phyloP scores from a whole-genome alignment of 2,329 filamentous ascomycete species.

The Dichotomopilus funicola region DNA sequence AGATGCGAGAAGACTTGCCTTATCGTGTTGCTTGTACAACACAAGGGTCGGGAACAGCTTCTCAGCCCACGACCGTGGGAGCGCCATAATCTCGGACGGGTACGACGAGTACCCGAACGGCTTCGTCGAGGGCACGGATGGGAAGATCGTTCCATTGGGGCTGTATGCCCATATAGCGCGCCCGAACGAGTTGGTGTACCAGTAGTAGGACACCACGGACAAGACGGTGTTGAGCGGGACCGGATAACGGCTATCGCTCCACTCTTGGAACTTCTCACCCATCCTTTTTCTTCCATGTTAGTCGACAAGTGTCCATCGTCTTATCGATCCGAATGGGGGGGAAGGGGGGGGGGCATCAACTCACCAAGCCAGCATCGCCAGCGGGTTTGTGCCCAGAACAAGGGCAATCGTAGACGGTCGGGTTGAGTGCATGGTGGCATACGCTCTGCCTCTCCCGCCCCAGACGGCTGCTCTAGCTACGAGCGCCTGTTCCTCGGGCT shows the following conservation, averaged over 20 bases:
- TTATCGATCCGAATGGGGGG: too few relatives aligned
- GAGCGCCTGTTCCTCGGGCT: not conserved
- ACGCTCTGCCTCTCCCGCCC: not conserved
- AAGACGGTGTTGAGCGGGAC: conserved; percentile 15
- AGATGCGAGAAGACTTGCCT: not conserved
- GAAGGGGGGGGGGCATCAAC: not conserved
- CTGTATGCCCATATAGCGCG: conserved; percentile 16
- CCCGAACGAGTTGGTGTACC: conserved; percentile 13
- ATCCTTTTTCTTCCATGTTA: conserved; percentile 1
- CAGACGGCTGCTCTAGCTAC: not conserved
- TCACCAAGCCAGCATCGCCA: not conserved
- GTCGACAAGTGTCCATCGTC: too few relatives aligned
- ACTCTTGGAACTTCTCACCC: conserved; percentile 18
- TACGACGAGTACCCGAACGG: conserved; percentile 43
- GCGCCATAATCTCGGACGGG: conserved; percentile 34
- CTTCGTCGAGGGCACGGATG: conserved; percentile 26
- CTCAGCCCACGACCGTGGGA: conserved; percentile 31
- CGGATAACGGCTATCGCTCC: conserved; percentile 11
- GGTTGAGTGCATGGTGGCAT: not conserved
- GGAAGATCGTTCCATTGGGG: not conserved
- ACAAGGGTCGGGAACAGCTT: conserved; percentile 15
- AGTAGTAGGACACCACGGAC: conserved; percentile 14
- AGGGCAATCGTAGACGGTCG: not conserved
- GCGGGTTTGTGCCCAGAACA: not conserved
- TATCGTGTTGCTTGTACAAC: conserved; percentile 10